Evolutionary conservation across 139 green algal species (phyloP), one percentile per base, ranked within the genome.

Genomic region (Marvania coccoides): DNA sequence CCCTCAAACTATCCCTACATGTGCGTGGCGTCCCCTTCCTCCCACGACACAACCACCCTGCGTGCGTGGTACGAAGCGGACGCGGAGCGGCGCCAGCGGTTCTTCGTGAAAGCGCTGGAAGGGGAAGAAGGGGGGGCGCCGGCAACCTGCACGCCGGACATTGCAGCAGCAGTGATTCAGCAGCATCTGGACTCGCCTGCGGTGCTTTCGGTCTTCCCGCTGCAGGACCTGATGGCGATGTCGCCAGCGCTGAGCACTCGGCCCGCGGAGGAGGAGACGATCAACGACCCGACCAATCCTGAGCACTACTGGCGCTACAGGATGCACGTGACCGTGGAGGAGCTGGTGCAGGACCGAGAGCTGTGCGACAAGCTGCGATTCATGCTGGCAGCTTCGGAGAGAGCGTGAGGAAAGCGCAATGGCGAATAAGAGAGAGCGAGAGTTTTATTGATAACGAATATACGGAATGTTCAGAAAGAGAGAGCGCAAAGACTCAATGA

Each of bases 231-330:
- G 42, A 63, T 88, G 62, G 78, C 81, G 4, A 63, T 87, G 6
- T 78, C 57, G 2, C 3, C 66, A 2, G 13, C 29, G 8, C 39
- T 54, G 36, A 14, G 24, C 13, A 37, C 36, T 24, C 76, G 88
- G 7, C 80, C 83, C 9, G 68, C 91, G 0, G 42, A 33, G 5
- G 87, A 96, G 69, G 92, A 98, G 80, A 85, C 81, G 3, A 96
- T 99, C 81, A 99, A 99, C 76, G 88, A 97, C 75, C 93, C 93
- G 3, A 93, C 89, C n/a, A 90, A 93, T 24, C 68, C 77, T 14
- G 80, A 85, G 67, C 93, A 98, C 77, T 98, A 98, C 77, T 99
- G 93, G 93, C 63, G 12, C 92, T 80, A 70, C 70, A 66, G 81
- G 36, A 77, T 86, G 38, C 85, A 91, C 59, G 70, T 85, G 15